Evolutionary conservation across 2,329 filamentous ascomycete species (phyloP).

Genomic region (Diaporthe citrichinensis): DNA sequence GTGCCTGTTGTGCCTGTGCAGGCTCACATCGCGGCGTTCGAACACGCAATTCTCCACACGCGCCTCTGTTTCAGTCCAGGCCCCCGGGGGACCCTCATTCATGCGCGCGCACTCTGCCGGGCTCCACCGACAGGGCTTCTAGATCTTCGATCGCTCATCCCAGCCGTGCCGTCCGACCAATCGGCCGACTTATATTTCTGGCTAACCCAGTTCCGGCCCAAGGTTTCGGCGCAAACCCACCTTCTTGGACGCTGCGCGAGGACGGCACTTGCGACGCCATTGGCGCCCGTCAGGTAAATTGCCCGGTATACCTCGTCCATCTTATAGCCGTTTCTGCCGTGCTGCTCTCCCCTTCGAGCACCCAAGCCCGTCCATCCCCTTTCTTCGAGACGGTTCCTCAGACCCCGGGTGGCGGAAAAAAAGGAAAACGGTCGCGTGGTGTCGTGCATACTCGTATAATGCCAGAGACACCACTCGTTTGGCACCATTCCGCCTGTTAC

Average conservation of each 20-base stretch:
- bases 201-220: constrained; percentile 12
- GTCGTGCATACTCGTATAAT: constrained; percentile 22
- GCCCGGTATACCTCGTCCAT: constrained; percentile 2
- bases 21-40: neutral
- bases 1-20: constrained; percentile 4
- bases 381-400: constrained; percentile 19
- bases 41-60: constrained; percentile 15
- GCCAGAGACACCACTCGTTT: constrained; percentile 6
- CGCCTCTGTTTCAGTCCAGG: constrained; percentile 21
- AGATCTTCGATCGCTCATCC: constrained; percentile 26
- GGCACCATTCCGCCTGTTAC: neutral
- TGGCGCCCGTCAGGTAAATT: constrained; percentile 32
- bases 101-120: constrained; percentile 27
- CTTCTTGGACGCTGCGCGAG: neutral
- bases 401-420: constrained; percentile 9
- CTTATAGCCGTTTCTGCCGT: neutral
- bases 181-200: constrained; percentile 17
- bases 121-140: constrained; percentile 26
- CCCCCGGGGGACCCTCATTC: constrained; percentile 7
- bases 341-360: neutral
- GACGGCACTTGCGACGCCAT: constrained; percentile 27
- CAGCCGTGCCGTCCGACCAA: constrained; percentile 2
- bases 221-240: constrained; percentile 31
- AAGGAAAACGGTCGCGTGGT: constrained; percentile 7
- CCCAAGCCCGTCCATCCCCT: constrained; percentile 5